Base-by-base conservation (phyloP, 352 stramenopile species). In the Globisporangium viniferum region DNA sequence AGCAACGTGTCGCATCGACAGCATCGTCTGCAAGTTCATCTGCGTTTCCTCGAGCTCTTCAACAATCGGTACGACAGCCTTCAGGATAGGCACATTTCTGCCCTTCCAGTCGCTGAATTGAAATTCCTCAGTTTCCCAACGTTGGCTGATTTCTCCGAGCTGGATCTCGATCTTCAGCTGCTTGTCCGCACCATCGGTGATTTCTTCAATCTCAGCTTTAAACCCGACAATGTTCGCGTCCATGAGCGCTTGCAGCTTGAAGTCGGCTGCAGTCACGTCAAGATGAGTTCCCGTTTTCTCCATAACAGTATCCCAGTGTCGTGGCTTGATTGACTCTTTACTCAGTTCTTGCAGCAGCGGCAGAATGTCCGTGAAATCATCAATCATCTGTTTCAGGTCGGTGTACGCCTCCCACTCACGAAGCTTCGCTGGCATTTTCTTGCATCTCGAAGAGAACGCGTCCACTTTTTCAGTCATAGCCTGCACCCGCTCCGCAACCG, bases 21-120 rank as follows among this genome's bases (percentile, higher is more conserved):
- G 77, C 88, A 99, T 98, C 6, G 97, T 99, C 77, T 99, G 97
- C 51, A 99, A 73, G 68, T 98, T 98, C 96, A 99, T 99, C 72
- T 99, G 95, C 14, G 94, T 92, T 70, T 99, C 97, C 73, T 99
- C 97, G 2, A 99, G 79, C 69, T 99, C 97, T 68, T 99, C 97
- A 14, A 99, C 96, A 27, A 99, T 89, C 41, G 93, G 87, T 2
- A 98, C 93, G 10, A 98, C 98, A 0, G 84, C 95, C 71, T 99
- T 98, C 36, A 99, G 82, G 60, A 99, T 97, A 6, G 97, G 91
- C 27, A 99, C 91, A 49, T 96, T 97, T 39, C 96, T 85, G 24
- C 82, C 89, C 73, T 99, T 99, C 86, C 89, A 95, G 64, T 95
- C 89, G 61, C 91, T 85, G 75, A 99, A 99, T 44, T 96, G 84